These are phyloP conservation scores for Spergularia bocconei DNA, from an alignment of 148 eudicot species.

Conservation along the genomic window DNA sequence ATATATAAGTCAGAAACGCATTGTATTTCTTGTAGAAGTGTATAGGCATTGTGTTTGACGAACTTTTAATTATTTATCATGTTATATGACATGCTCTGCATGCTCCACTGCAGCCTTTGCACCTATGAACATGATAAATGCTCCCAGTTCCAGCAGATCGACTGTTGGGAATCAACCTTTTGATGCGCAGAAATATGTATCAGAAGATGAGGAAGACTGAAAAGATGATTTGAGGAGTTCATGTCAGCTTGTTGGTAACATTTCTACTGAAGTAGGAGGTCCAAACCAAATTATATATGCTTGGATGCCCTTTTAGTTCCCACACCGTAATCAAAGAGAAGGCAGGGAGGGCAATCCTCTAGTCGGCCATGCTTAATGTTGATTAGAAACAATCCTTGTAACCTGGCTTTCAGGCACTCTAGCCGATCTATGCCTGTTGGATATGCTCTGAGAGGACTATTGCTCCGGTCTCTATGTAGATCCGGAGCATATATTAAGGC, in stretches of 20 bases:
- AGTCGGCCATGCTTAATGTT: not conserved
- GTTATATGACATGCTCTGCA: conserved; percentile 16
- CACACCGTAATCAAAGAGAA: not conserved
- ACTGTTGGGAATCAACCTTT: conserved; percentile 53
- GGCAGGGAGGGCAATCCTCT: not conserved
- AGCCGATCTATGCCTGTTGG: not conserved
- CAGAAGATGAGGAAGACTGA: conserved; percentile 43
- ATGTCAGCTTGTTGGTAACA: conserved; percentile 1
- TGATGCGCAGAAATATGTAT: conserved; percentile 57
- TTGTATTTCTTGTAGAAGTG: not conserved
- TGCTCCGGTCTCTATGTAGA: not conserved
- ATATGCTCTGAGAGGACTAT: not conserved
- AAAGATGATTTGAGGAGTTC: not conserved
- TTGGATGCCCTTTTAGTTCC: not conserved
- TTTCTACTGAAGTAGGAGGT: not conserved
- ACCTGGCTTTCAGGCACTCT: not conserved
- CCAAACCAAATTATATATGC: not conserved
- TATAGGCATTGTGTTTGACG: not conserved
- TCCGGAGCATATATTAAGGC: not conserved
- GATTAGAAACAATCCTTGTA: not conserved
- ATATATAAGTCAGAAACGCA: not conserved
- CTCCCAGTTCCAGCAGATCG: conserved; percentile 33
- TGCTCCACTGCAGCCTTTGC: conserved; percentile 79
- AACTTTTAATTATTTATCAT: not conserved
- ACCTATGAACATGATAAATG: conserved; percentile 60